Base-by-base conservation (phyloP, 2,329 filamentous ascomycete genomes). In the Diaporthe sp. region DNA sequence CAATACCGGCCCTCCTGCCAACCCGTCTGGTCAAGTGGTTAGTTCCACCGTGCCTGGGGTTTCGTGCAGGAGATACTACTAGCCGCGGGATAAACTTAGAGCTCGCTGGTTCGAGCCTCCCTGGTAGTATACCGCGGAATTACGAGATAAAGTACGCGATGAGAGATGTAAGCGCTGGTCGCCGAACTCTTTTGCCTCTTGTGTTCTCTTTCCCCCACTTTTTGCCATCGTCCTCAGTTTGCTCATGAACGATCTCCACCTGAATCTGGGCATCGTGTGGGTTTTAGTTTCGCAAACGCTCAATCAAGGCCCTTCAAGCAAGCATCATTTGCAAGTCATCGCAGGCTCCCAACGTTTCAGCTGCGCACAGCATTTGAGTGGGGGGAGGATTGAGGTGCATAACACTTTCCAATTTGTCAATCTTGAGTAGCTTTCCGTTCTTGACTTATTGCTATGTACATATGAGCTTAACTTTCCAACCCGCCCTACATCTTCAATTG, bases 111-210 rank as follows among this genome's bases (percentile, higher is more conserved):
- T 37, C 55, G 55, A 58, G 55, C 32, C 53, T 58, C 32, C 32
- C 55, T 58, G 61, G 61, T 50, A 51, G 42, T 66, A 50, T 47
- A 27, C 63, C 63, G 63, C 63, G 63, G 44, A 51, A 66, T 25
- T 27, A 51, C n/a, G n/a, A n/a, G n/a, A n/a, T n/a, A 51, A 8
- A 66, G 63, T 66, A 66, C 44, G 44, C 63, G 63, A 51, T 27
- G 63, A 51, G 63, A 66, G 63, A 66, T 6, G 63, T 51, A 66
- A 30, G 44, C 30, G 32, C 63, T 51, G 44, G 63, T 59, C 63
- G 44, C 47, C 32, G 63, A 53, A 68, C 47, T 68, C 63, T 68
- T 68, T 68, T 66, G 61, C 8, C n/a, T n/a, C n/a, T n/a, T n/a
- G n/a, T n/a, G n/a, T 27, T 15, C 0, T 53, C 39, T 51, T 30